Base-by-base conservation (phyloP, 176 grass and related monocot species). In the Aechmea fasciata region DNA sequence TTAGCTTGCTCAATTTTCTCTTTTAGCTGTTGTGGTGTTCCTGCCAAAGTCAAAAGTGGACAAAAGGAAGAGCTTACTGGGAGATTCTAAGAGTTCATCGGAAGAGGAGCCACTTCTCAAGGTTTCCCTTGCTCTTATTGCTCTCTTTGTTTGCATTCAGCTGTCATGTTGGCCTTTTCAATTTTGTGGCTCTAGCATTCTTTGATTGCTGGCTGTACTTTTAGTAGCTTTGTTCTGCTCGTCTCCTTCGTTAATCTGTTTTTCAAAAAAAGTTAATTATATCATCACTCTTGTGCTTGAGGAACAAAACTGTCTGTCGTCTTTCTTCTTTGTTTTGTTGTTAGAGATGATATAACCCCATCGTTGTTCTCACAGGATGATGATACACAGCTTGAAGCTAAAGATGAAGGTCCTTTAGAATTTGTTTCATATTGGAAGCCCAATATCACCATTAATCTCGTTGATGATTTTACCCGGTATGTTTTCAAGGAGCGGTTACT, bases 401-500 rank as follows among this genome's bases (percentile, higher is more conserved):
- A 86, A 80, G 84, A 93, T 63, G 94, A 88, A 50, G 90, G 80
- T 57, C 80, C 75, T 50, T 64, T 75, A 17, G 95, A 99, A 84
- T 94, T 87, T 90, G 71, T 91, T 78, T 69, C 95, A 71, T 99
- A 94, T 63, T 99, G 90, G 95, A 99, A 99, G 74, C 84, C 87
- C 62, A 99, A 99, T 88, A 73, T 99, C 47, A 99, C 95, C 57
- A 84, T 99, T 75, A 99, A 94, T 77, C 87, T 99, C 47, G 82
- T 91, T 47, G 95, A 99, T 25, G 90, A 99, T 75, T 93, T 86
- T 75, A 99, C 84, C 75, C 73, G 80, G 95, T 96, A 96, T 79
- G 76, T 59, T 26, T 17, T 47, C 14, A 10, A 15, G 9, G 18
- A 18, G 0, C 15, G 18, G 18, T 11, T 63, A 9, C 23, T 11